Base-by-base conservation (phyloP, 805 yeast species). In the Sugiyamaella lignohabitans region DNA sequence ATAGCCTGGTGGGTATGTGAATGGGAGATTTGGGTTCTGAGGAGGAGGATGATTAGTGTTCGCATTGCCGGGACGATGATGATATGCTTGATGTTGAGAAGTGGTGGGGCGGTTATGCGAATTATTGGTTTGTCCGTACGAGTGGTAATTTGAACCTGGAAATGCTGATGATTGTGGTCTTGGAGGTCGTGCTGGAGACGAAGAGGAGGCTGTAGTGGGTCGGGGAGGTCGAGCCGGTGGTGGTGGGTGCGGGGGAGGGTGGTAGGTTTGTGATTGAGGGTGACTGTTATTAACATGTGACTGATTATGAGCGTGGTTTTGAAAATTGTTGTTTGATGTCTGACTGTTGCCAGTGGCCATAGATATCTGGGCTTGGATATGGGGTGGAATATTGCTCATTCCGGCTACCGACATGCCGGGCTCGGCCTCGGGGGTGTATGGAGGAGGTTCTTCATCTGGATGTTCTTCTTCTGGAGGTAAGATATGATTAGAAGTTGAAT, bases 1-100 rank as follows among this genome's bases (percentile, higher is more conserved):
- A 58, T 68, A 82, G 2, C 78, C 72, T 2, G 53, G 61, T 0
- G 95, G 94, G 55, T 84, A 87, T 42, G 62, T 61, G 78, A 85
- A 83, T 0, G 89, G 85, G 4, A 80, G 66, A 1, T 61, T 52
- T 1, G 71, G 69, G 50, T 39, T 44, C 1, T 41, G 49, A 40
- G 20, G 41, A 17, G 44, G 44, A 4, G 42, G 39, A 5, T 19
- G 10, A 23, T 38, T 5, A 16, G 18, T 5, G 6, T n/a, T 35
- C 6, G 18, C 5, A 35, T 10, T 14, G 6, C 20, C 38, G 21
- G 38, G 38, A n/a, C 21, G 38, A 16, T 35, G 38, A 27, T 27
- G 14, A 27, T 27, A 27, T 27, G 32, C 14, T 27, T 27, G 32
- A n/a, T n/a, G n/a, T n/a, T n/a, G n/a, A n/a, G n/a, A n/a, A 27